Evolutionary conservation across 2,329 filamentous ascomycete genomes (phyloP).

Genomic region (Plectosphaerella sp.): DNA sequence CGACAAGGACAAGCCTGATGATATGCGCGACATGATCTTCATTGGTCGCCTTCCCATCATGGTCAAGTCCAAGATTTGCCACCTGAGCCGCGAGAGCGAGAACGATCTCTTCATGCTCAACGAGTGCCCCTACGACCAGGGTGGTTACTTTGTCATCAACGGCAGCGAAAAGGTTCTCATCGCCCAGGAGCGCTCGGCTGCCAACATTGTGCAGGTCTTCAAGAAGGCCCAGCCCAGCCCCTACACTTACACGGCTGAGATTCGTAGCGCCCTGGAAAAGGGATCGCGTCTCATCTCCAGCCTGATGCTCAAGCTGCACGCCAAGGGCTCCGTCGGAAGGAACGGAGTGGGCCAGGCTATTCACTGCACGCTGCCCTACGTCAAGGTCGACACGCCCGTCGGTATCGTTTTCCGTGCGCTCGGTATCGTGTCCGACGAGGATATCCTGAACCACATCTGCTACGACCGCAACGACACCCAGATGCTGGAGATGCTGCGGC

Average conservation of each 20-base stretch:
- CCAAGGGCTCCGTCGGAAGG: slow-evolving; percentile 76
- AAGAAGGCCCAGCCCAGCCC: slow-evolving; percentile 92
- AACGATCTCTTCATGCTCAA: slow-evolving; percentile 86
- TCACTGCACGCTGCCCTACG: slow-evolving; percentile 85
- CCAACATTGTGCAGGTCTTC: slow-evolving; percentile 99
- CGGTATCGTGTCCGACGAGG: slow-evolving; percentile 93
- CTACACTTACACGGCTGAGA: slow-evolving; percentile 91
- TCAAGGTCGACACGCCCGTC: slow-evolving; percentile 90
- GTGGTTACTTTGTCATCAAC: slow-evolving; percentile 99
- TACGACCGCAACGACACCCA: slow-evolving; percentile 93
- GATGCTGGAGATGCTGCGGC: slow-evolving; percentile 96
- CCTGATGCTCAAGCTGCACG: slow-evolving; percentile 83
- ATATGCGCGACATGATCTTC: slow-evolving; percentile 71
- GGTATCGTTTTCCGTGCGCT: slow-evolving; percentile 94
- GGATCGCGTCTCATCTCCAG: slow-evolving; percentile 92
- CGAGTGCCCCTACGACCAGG: slow-evolving; percentile 97
- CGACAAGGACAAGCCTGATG: slow-evolving; percentile 45
- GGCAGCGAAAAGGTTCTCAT: slow-evolving; percentile 98
- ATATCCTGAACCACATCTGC: slow-evolving; percentile 96
- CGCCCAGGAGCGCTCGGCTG: slow-evolving; percentile 93
- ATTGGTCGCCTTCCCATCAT: slow-evolving; percentile 96
- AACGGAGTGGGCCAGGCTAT: slow-evolving; percentile 84
- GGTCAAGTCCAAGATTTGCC: slow-evolving; percentile 95
- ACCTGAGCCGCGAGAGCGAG: slow-evolving; percentile 77
- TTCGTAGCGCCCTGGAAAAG: slow-evolving; percentile 93